These are phyloP conservation scores for Blastobotrys serpentis DNA, from an alignment of 1,139 yeast species.

Conservation along the genomic window DNA sequence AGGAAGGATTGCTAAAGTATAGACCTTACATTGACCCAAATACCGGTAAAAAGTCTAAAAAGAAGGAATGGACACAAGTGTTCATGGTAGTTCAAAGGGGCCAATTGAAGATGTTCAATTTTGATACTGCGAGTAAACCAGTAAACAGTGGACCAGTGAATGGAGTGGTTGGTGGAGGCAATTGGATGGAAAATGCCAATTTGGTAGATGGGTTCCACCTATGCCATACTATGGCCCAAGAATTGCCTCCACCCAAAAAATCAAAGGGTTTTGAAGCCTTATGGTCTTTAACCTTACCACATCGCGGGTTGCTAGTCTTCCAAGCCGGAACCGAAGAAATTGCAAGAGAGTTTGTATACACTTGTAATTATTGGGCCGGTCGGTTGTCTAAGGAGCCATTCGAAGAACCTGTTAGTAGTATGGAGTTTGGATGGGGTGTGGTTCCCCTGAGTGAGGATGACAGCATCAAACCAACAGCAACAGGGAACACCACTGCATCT, in stretches of 20 bases:
- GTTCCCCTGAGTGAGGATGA: slow-evolving; percentile 22
- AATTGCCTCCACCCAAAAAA: slow-evolving; percentile 33
- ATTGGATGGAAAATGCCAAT: slow-evolving; percentile 52
- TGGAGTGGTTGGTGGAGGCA: slow-evolving; percentile 58
- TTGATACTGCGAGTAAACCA: slow-evolving; percentile 29
- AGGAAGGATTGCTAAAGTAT: slow-evolving; percentile 67
- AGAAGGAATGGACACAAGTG: slow-evolving; percentile 31
- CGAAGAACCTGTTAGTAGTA: slow-evolving; percentile 61
- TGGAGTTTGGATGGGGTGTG: slow-evolving; percentile 83
- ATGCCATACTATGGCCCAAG: slow-evolving; percentile 39
- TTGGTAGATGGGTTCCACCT: slow-evolving; percentile 35
- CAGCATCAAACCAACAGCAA: neutral
- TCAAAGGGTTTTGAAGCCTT: slow-evolving; percentile 29
- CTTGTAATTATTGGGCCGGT: slow-evolving; percentile 91
- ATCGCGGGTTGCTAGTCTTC: slow-evolving; percentile 37
- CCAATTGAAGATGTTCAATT: slow-evolving; percentile 34
- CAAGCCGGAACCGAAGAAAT: slow-evolving; percentile 64
- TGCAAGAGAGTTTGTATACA: slow-evolving; percentile 69
- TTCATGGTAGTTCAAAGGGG: slow-evolving; percentile 39
- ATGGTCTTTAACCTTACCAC: slow-evolving; percentile 41
- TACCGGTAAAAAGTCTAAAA: slow-evolving; percentile 27
- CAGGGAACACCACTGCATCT: neutral
- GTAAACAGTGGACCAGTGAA: slow-evolving; percentile 65
- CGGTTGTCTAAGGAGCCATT: slow-evolving; percentile 76
- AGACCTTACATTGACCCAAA: slow-evolving; percentile 42